Base-by-base conservation (phyloP, 2,329 filamentous ascomycete species). In the Peltaster fructicola region DNA sequence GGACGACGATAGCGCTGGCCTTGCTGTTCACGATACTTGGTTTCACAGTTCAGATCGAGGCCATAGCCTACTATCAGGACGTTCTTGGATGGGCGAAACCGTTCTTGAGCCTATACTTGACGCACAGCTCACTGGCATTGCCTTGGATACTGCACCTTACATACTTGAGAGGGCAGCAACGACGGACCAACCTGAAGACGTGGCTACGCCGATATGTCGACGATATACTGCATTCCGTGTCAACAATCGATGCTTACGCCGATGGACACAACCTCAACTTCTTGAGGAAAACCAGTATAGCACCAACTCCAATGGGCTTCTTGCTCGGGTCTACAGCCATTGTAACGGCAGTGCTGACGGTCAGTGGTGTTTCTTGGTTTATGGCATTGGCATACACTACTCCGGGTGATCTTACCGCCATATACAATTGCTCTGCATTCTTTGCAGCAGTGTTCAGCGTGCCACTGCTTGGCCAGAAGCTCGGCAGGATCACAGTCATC, bases 381-480 rank as follows among this genome's bases (percentile, higher is more conserved):
- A 23, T 42, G 4, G 30, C 43, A 3, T 30, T 48, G 12, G 35
- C 33, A 10, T 30, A 44, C 8, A 48, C 44, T 10, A 48, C 44
- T 6, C 44, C 44, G 2, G 40, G 39, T 9, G 44, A 48, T 32
- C 29, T 47, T 15, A 46, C 43, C 14, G 44, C 44, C 5, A 48
- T 48, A 28, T 46, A 47, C 40, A 48, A 48, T 25, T 43, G 37
- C 30, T 35, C 40, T n/a, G 47, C 42, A 2, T 47, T 48, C 33
- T 48, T 48, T 25, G 44, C 44, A 8, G 43, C 43, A 4, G 40
- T 37, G 1, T 48, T 48, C 32, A 37, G 33, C 19, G 37, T 47
- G 1, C 44, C 44, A 3, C 25, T 48, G 4, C 30, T 48, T 10
- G 38, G 36, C 14, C 42, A 48, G 23, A 37, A 32, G 17, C 32